Base-by-base conservation (phyloP, 2,329 filamentous ascomycete species). In the Colletotrichum abscissum region DNA sequence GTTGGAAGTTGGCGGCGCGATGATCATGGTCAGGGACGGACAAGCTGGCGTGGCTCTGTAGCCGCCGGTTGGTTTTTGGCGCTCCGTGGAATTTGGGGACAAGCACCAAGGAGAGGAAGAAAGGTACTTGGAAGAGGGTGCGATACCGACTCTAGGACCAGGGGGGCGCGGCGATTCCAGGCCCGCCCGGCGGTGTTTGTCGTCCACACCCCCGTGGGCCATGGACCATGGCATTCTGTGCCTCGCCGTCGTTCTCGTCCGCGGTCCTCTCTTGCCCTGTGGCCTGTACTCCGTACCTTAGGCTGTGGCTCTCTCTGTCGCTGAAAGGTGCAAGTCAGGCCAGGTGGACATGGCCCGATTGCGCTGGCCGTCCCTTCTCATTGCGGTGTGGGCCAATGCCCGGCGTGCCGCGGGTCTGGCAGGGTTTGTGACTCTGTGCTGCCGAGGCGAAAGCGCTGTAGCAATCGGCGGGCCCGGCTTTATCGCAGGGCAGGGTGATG, bases 401-500 rank as follows among this genome's bases (percentile, higher is more conserved):
- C 60, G 67, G 71, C 56, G 71, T 68, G 56, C 67, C 24, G 56
- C 60, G 67, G 67, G 56, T 33, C 55, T 70, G 67, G 56, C 67
- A 73, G 67, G 71, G 71, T 60, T 62, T 22, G 67, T 70, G 71
- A 73, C 62, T 73, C 60, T 71, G 19, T 66, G 60, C 24, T 73
- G 71, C 71, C 71, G 67, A 70, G 67, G 62, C 46, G 60, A 58
- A 49, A 63, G 62, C 49, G 67, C 67, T 73, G 71, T 73, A 70
- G 60, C 62, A 60, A 42, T 65, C 60, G 71, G 67, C 67, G 60
- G 67, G 60, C 49, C 71, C 67, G 71, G 67, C 46, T 49, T 49
- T 46, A 56, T 73, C 60, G 67, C 67, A 73, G 55, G 38, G 38
- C 59, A 56, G 55, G 63, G 55, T 52, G 66, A 71, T 46, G 46